Evolutionary conservation across 306 rosid genomes (phyloP).

Genomic region (Parietaria judaica): DNA sequence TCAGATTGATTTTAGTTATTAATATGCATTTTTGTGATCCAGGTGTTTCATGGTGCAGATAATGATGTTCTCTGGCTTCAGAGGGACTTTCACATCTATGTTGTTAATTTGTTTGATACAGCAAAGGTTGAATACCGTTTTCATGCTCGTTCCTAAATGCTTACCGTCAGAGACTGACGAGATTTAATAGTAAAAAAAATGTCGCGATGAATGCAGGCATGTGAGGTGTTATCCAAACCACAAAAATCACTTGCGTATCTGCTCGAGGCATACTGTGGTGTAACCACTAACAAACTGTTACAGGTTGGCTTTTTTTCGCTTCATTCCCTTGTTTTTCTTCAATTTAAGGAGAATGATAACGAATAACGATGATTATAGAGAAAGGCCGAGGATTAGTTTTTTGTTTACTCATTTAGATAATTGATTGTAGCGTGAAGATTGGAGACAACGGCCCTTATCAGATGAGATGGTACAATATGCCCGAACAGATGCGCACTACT

Average conservation of each 20-base stretch:
- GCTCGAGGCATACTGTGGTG: conserved; percentile 81
- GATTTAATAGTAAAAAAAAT: not conserved
- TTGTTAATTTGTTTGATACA: conserved; percentile 84
- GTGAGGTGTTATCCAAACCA: conserved; percentile 81
- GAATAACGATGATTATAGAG: too few species aligned
- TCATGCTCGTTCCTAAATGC: not conserved
- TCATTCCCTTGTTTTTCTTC: not conserved
- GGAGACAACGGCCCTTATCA: conserved; percentile 93
- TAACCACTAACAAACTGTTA: conserved; percentile 70
- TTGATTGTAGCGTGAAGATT: conserved; percentile 79
- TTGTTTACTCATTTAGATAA: too few species aligned
- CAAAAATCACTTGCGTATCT: conserved; percentile 88
- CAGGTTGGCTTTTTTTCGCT: conserved; percentile 51
- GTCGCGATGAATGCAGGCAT: conserved; percentile 49
- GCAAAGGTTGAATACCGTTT: conserved; percentile 47
- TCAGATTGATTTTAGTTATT: not conserved
- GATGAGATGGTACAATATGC: conserved; percentile 82
- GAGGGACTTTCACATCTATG: conserved; percentile 82
- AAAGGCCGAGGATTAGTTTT: too few species aligned
- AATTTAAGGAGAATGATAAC: too few species aligned
- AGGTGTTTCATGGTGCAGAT: conserved; percentile 98
- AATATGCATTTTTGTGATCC: conserved; percentile 23
- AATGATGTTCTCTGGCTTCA: conserved; percentile 90
- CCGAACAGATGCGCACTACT: conserved; percentile 86
- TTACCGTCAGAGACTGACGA: not conserved